Conservation (phyloP, 2,329 filamentous ascomycete genomes). For the Ascosphaera apis region DNA sequence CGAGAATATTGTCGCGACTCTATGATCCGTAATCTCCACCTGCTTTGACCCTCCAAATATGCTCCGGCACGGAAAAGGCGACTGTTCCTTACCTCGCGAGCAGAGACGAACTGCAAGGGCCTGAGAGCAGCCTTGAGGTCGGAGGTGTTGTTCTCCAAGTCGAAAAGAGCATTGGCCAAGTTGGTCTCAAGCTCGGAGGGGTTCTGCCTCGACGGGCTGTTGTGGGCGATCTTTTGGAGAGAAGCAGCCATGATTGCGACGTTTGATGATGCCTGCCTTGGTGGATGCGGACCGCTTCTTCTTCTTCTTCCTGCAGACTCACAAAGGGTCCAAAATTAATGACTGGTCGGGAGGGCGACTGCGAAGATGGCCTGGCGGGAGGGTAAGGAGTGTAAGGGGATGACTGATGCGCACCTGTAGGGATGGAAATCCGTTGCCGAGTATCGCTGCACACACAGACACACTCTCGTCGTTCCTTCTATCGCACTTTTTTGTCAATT, state of each 20-base stretch:
- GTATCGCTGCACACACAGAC: slow-evolving; percentile 1
- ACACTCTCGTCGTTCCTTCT: not conserved
- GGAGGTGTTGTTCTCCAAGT: slow-evolving; percentile 97
- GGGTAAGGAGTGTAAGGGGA: not conserved
- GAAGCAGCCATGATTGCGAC: slow-evolving; percentile 40
- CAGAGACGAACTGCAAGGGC: slow-evolving; percentile 96
- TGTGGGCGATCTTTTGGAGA: slow-evolving; percentile 94
- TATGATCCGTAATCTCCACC: not conserved
- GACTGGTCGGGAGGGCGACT: not conserved
- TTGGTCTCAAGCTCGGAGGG: slow-evolving; percentile 93
- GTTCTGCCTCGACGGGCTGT: slow-evolving; percentile 88
- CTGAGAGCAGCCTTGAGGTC: slow-evolving; percentile 92
- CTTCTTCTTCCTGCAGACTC: not conserved
- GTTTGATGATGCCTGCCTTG: slow-evolving; percentile 1
- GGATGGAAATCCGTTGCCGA: slow-evolving; percentile 1
- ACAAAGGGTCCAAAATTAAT: not conserved
- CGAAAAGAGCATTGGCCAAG: slow-evolving; percentile 93
- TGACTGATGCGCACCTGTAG: not conserved
- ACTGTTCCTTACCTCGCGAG: slow-evolving; percentile 69
- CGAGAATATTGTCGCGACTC: too few relatives aligned
- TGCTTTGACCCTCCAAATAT: not conserved
- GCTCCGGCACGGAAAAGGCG: slow-evolving; percentile 2
- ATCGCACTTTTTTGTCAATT: not conserved
- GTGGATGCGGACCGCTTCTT: slow-evolving; percentile 1
- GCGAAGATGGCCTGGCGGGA: not conserved